These are phyloP conservation scores for Juglanconis oblonga DNA, from an alignment of 2,329 filamentous ascomycete genomes.

Conservation along the genomic window DNA sequence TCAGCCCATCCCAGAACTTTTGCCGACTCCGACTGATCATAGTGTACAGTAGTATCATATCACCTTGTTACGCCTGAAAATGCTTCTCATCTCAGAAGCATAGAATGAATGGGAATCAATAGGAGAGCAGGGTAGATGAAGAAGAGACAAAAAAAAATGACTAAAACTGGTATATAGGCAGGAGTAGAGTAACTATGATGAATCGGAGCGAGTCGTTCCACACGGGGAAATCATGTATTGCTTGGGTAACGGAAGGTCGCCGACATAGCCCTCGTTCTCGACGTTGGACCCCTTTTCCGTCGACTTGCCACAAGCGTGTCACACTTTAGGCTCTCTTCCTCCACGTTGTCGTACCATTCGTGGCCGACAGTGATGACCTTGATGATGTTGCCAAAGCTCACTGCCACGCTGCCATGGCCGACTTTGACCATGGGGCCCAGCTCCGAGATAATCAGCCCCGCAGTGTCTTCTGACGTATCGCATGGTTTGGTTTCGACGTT, in stretches of 20 bases:
- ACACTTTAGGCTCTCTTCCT: slow-evolving; percentile 28
- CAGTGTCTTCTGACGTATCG: slow-evolving; percentile 39
- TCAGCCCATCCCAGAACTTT: background rate
- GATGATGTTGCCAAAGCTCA: slow-evolving; percentile 70
- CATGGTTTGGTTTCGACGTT: slow-evolving; percentile 46
- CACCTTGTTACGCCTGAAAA: background rate
- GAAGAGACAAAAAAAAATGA: background rate
- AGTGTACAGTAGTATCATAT: background rate
- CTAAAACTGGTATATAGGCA: too few relatives aligned
- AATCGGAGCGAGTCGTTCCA: background rate
- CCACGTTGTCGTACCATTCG: slow-evolving; percentile 56
- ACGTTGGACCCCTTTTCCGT: slow-evolving; percentile 27
- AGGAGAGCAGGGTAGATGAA: background rate
- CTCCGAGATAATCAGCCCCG: slow-evolving; percentile 57
- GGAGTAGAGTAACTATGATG: background rate
- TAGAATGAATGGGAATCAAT: background rate
- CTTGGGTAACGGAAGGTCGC: background rate
- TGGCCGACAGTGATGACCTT: slow-evolving; percentile 68
- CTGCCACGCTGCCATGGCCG: slow-evolving; percentile 62
- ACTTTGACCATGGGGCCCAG: slow-evolving; percentile 63
- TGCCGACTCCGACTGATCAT: background rate
- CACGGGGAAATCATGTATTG: background rate
- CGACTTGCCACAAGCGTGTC: slow-evolving; percentile 35
- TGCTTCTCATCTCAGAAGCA: background rate
- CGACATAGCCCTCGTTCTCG: slow-evolving; percentile 26